Evolutionary conservation across 306 rosid species (phyloP), one percentile per base, ranked within the genome.

Genomic region (Pyrus betulifolia): DNA sequence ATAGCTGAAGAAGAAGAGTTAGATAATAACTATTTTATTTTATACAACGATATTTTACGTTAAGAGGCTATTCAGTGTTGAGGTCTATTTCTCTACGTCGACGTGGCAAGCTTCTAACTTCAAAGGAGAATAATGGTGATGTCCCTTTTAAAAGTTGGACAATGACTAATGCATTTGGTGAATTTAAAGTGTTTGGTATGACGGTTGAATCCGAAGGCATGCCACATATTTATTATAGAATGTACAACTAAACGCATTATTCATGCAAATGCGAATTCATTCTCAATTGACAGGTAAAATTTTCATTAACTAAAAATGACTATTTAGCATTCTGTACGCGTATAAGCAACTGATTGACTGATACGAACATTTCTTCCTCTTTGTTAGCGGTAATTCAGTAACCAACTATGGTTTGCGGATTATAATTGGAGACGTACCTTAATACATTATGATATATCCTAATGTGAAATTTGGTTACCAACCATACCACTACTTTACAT

Each of bases 11-110:
- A 30, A 63, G 71, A 40, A 13, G 35, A 46, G 54, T 74, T 59
- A 75, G 82, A 85, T 77, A 18, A 13, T 46, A 6, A 15, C 6
- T 45, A 11, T 12, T 12, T 45, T 45, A 1, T 45, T 45, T 2
- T 44, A 0, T 13, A 13, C 52, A 13, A 4, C 18, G 6, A 13
- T 45, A 45, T 45, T 45, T 45, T 45, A 45, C 6, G 2, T 45
- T 45, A 45, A 45, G 0, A 45, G 12, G 15, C 8, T 4, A 15
- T 3, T 6, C 10, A n/a, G 8, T 10, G 0, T 58, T 9, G n/a
- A 46, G 55, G 67, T 35, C 35, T 65, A 17, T 17, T 58, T 57
- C 72, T 52, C 65, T 79, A 77, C 74, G 40, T 11, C 75, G 49
- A 76, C 74, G 80, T 7, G 72, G 71, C 79, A 83, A 31, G 4